Evolutionary conservation across 345 rosid genomes (phyloP).

Genomic region (Rhodomyrtus tomentosa): DNA sequence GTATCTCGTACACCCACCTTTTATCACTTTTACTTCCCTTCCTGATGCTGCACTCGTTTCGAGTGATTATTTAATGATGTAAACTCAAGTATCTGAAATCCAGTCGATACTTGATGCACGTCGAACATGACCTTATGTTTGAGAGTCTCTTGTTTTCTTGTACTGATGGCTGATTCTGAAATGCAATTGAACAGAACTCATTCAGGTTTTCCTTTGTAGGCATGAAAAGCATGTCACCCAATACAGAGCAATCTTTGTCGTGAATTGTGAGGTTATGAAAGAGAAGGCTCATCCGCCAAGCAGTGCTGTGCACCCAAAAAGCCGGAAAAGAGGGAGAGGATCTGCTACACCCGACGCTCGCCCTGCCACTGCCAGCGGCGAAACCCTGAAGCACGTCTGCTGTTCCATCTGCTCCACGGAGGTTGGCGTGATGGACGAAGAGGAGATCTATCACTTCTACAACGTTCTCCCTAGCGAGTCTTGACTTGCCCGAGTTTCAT

Average conservation of each 20-base stretch:
- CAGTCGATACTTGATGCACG: not conserved
- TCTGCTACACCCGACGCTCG: conserved; percentile 6
- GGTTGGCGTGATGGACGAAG: conserved; percentile 56
- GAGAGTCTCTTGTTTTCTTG: not conserved
- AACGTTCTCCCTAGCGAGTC: conserved; percentile 73
- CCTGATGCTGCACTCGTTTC: not conserved
- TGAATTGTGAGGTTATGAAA: conserved; percentile 40
- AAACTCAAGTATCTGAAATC: not conserved
- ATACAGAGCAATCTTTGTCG: conserved; percentile 69
- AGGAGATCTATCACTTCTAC: conserved; percentile 74
- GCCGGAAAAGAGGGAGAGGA: conserved; percentile 36
- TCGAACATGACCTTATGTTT: not conserved
- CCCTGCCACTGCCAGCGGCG: not conserved
- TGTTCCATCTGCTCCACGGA: conserved; percentile 58
- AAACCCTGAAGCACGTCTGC: conserved; percentile 26
- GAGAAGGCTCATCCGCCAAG: conserved; percentile 9
- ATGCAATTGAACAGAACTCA: not conserved
- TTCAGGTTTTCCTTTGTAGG: conserved; percentile 25
- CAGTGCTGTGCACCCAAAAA: conserved; percentile 1
- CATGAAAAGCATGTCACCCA: conserved; percentile 63
- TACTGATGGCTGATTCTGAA: not conserved
- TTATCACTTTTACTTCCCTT: not conserved
- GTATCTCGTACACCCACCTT: not conserved
- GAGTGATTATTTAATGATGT: not conserved
- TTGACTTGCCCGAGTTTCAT: conserved; percentile 1